Evolutionary conservation across 108 stramenopile genomes (phyloP).

Genomic region (Fistulifera pelliculosa): DNA sequence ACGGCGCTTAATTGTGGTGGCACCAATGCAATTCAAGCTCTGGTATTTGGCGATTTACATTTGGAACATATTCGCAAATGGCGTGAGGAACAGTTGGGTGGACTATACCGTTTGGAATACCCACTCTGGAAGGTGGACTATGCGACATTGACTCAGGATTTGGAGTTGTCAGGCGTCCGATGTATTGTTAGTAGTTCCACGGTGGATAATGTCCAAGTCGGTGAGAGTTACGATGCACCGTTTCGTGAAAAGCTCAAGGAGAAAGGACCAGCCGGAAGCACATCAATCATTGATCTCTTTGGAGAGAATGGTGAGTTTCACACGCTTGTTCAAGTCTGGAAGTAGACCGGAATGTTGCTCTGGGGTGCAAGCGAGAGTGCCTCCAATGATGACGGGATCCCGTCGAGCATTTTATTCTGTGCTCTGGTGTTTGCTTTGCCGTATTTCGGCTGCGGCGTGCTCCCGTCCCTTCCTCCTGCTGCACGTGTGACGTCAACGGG

Average conservation of each 20-base stretch:
- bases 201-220: slow-evolving; percentile 25
- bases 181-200: slow-evolving; percentile 49
- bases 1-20: not conserved
- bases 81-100: slow-evolving; percentile 48
- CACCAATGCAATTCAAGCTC: slow-evolving; percentile 14
- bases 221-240: slow-evolving; percentile 31
- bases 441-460: too few relatives aligned
- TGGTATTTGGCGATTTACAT: slow-evolving; percentile 90
- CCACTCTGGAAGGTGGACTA: slow-evolving; percentile 69
- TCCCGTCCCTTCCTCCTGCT: too few relatives aligned
- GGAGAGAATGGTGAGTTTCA: slow-evolving; percentile 86
- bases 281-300: slow-evolving; percentile 57
- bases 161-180: slow-evolving; percentile 45
- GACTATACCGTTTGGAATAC: slow-evolving; percentile 46
- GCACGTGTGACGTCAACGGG: too few relatives aligned
- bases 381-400: too few relatives aligned
- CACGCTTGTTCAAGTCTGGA: slow-evolving; percentile 68
- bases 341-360: slow-evolving; percentile 8
- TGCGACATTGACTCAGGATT: slow-evolving; percentile 42
- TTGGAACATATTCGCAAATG: slow-evolving; percentile 81
- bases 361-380: too few relatives aligned
- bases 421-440: too few relatives aligned
- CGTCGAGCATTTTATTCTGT: too few relatives aligned
- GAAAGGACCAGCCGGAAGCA: slow-evolving; percentile 2
- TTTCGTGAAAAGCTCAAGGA: slow-evolving; percentile 20